Evolutionary conservation across 2,329 filamentous ascomycete species (phyloP).

Genomic region (Claviceps digitariae): DNA sequence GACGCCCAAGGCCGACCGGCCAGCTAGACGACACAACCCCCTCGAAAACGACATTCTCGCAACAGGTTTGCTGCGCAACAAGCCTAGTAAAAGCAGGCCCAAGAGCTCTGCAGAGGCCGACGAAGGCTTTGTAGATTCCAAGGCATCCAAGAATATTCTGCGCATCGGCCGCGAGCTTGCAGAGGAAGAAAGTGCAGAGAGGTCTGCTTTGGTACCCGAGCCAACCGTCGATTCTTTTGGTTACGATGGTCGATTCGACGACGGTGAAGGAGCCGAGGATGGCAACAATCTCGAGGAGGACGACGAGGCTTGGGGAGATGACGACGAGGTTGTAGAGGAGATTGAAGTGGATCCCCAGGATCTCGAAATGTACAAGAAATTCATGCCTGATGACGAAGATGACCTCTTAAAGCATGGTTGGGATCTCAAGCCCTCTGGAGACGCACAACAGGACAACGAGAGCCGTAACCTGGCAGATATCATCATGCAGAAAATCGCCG

Average conservation of each 20-base stretch:
- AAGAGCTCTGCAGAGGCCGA: constrained; percentile 48
- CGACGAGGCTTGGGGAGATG: constrained; percentile 62
- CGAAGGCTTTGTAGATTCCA: constrained; percentile 70
- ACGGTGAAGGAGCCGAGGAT: constrained; percentile 34
- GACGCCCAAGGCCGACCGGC: constrained; percentile 41
- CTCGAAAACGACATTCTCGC: constrained; percentile 77
- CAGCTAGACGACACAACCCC: constrained; percentile 68
- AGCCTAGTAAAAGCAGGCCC: constrained; percentile 57
- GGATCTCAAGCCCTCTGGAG: constrained; percentile 31
- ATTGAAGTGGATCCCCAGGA: constrained; percentile 81
- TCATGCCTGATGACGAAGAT: constrained; percentile 61
- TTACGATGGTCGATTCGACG: constrained; percentile 63
- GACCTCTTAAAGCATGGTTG: constrained; percentile 57
- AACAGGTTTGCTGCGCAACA: constrained; percentile 55
- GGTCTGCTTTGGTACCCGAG: constrained; percentile 24
- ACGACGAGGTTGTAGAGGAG: constrained; percentile 58
- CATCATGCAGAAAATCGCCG: constrained; percentile 87
- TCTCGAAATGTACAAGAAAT: constrained; percentile 80
- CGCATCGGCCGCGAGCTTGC: constrained; percentile 78
- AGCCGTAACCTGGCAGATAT: constrained; percentile 79
- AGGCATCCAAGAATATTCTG: constrained; percentile 77
- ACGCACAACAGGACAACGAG: constrained; percentile 32
- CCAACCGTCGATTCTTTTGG: constrained; percentile 47
- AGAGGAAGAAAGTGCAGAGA: constrained; percentile 53
- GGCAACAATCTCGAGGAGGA: constrained; percentile 33